phyloP scores from a whole-genome alignment of 1,139 yeast species.

The Tardiomyces blankii region DNA sequence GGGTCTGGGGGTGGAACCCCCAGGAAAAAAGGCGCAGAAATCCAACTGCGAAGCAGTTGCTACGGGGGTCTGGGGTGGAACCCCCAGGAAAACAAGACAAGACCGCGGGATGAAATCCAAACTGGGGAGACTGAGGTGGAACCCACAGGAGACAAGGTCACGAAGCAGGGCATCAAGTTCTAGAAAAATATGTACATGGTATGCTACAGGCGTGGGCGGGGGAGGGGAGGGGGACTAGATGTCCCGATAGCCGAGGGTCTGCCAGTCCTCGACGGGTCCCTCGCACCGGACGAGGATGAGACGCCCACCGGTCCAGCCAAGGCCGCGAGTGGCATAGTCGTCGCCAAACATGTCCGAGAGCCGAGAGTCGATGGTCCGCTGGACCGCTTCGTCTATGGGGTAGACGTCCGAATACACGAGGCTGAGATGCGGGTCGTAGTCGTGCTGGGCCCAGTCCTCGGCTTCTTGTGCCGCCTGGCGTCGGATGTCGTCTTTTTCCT shows the following conservation, averaged over 20 bases:
- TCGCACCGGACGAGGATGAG: constrained; percentile 62
- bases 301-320: constrained; percentile 57
- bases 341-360: constrained; percentile 56
- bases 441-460: constrained; percentile 42
- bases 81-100: no score
- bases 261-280: constrained; percentile 69
- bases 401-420: constrained; percentile 55
- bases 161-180: no score
- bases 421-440: constrained; percentile 66
- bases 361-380: constrained; percentile 58
- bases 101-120: no score
- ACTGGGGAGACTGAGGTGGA: no score
- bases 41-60: no score
- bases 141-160: no score
- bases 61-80: no score
- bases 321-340: constrained; percentile 29
- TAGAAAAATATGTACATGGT: background rate
- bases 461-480: constrained; percentile 24
- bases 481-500: constrained; percentile 14
- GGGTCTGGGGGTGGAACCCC: no score
- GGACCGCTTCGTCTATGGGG: constrained; percentile 61
- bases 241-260: constrained; percentile 38
- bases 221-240: constrained; percentile 1
- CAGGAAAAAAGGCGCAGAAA: no score
- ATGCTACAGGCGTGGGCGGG: background rate